Base-by-base conservation (phyloP, 2,329 filamentous ascomycete species). In the Pestalotiopsis sp. region DNA sequence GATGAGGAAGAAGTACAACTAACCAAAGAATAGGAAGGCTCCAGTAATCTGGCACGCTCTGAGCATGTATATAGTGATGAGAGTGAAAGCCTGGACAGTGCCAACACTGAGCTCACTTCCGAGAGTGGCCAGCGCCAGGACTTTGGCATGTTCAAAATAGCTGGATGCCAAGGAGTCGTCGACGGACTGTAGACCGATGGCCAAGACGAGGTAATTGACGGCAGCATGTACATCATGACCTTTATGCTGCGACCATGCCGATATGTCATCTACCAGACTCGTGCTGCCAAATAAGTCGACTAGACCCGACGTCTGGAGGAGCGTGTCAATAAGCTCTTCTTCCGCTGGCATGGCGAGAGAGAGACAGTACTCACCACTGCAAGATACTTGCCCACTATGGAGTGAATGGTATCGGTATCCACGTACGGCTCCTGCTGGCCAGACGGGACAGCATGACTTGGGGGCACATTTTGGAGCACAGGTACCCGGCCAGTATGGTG, bases 31-130 rank as follows among this genome's bases (percentile, higher is more conserved):
- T 2, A 88, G 74, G 62, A 87, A 88, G 0, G 84, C 84, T 1
- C 84, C 84, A 68, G 87, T 88, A 73, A 87, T 86, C 73, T 87
- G 86, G 66, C 85, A 87, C 3, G 85, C 82, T 36, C 83, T 83
- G 3, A 87, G 83, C 83, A 87, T 87, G 76, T 87, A 87, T 7
- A 87, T 71, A 0, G 85, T 86, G 45, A 87, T 79, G 14, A 88
- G 80, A 0, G 83, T 77, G 52, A 87, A 87, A 0, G 81, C 82
- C 70, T 87, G 85, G 0, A 87, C 83, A 0, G 84, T 86, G 7
- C 80, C 81, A 3, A 86, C 80, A 56, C 84, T 82, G 27, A 87
- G 75, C 68, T 84, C 84, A 6, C 82, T 82, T 25, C 80, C 81
- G 9, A 87, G 79, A 11, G 80, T 81, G 0, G 79, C 77, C 5